Percentiles rank a stretch among this genome's conserved stretches.
phyloP scores from a whole-genome alignment of 805 yeast species.

The Candida stauntonica region DNA sequence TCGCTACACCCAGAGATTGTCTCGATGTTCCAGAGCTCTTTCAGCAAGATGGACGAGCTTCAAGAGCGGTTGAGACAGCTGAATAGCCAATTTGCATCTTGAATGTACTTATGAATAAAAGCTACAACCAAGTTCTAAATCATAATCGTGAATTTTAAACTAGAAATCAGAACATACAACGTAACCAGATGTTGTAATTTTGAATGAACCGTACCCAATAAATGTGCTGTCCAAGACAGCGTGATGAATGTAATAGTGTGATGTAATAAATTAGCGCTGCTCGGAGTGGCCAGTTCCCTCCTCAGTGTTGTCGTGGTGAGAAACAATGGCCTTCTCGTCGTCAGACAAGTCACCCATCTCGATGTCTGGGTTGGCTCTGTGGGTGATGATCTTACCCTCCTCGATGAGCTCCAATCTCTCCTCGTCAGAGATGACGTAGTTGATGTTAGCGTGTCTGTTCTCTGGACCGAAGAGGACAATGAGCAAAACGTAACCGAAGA shows the following conservation, averaged over 20 bases:
- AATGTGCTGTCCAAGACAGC: too few relatives aligned
- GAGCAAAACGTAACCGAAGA: constrained; percentile 47
- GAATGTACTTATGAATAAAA: too few relatives aligned
- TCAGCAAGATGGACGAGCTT: constrained; percentile 41
- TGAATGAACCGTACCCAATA: too few relatives aligned
- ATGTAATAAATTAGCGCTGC: background rate
- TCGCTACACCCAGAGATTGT: constrained; percentile 47
- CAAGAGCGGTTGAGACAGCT: constrained; percentile 25
- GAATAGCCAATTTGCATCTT: constrained; percentile 13
- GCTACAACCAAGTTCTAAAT: too few relatives aligned
- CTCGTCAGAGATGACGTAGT: constrained; percentile 20
- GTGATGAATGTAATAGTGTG: too few relatives aligned
- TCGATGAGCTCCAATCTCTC: constrained; percentile 22
- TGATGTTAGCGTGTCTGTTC: constrained; percentile 35
- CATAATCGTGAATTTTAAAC: too few relatives aligned
- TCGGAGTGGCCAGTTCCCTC: background rate
- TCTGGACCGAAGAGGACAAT: constrained; percentile 59
- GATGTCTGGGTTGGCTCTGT: constrained; percentile 12
- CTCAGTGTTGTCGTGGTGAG: constrained; percentile 4
- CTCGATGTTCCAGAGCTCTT: constrained; percentile 53
- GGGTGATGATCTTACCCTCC: constrained; percentile 24
- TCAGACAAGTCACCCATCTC: constrained; percentile 8
- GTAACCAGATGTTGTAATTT: too few relatives aligned
- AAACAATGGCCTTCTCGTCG: constrained; percentile 12
- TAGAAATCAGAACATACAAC: too few relatives aligned